Percentiles rank a stretch among this genome's conserved stretches.
Evolutionary conservation across 2,329 filamentous ascomycete species (phyloP).

Genomic region (Hortaea sp.): DNA sequence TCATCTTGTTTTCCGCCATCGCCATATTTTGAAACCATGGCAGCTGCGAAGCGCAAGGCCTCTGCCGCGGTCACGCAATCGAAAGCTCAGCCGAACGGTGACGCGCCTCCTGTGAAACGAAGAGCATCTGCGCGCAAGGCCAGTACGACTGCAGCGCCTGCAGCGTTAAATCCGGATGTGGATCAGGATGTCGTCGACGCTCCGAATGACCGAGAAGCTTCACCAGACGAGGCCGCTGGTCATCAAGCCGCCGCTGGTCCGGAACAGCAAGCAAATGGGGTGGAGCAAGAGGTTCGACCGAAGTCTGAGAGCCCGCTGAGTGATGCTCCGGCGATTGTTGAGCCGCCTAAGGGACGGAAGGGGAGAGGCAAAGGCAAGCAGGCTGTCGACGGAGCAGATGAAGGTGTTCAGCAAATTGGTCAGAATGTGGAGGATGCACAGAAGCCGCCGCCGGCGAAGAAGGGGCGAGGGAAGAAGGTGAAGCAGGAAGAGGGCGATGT

Average conservation of each 20-base stretch:
- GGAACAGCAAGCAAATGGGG: conserved; percentile 13
- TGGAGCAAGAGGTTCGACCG: background rate
- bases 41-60: conserved; percentile 18
- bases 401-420: conserved; percentile 9
- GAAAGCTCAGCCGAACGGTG: conserved; percentile 6
- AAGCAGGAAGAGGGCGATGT: conserved; percentile 6
- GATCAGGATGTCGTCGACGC: conserved; percentile 35
- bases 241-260: conserved; percentile 18
- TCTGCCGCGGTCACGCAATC: conserved; percentile 6
- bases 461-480: conserved; percentile 6
- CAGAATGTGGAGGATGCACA: conserved; percentile 8
- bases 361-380: conserved; percentile 1
- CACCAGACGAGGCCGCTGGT: conserved; percentile 31
- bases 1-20: background rate
- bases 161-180: conserved; percentile 17
- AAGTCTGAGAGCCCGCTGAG: conserved; percentile 24
- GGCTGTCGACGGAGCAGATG: conserved; percentile 8
- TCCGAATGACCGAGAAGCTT: conserved; percentile 31
- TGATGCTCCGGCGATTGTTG: conserved; percentile 25
- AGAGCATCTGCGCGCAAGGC: conserved; percentile 2
- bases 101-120: conserved; percentile 10
- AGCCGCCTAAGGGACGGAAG: conserved; percentile 17
- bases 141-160: conserved; percentile 2
- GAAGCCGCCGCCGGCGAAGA: conserved; percentile 5
- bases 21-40: conserved; percentile 7